A percentile compares a stretch with the other conserved stretches of the same genome.
These are phyloP conservation scores for Synchytrium microbalum DNA, from an alignment of 371 early-diverging fungal genomes.

Conservation along the genomic window DNA sequence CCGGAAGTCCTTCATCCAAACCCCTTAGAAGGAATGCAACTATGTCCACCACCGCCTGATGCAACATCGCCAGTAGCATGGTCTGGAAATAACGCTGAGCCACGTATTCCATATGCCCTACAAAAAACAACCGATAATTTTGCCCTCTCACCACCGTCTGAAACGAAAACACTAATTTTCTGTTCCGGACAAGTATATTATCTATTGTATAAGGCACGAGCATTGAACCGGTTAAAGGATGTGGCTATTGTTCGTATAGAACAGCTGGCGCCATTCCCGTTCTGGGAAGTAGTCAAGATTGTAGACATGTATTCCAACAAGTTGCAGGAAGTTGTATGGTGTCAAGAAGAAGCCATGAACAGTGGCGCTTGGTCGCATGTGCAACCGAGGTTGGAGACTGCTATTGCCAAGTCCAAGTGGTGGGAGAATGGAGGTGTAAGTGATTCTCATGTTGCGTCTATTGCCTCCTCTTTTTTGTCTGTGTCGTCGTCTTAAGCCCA, in stretches of 20 bases:
- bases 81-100: slow-evolving; percentile 46
- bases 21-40: slow-evolving; percentile 37
- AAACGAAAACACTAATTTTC: slow-evolving; percentile 81
- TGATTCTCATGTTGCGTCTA: slow-evolving; percentile 7
- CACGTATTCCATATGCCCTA: slow-evolving; percentile 39
- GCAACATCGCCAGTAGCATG: slow-evolving; percentile 12
- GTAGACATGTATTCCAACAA: slow-evolving; percentile 73
- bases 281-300: slow-evolving; percentile 74
- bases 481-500: too few relatives aligned
- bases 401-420: slow-evolving; percentile 59
- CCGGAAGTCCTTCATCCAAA: slow-evolving; percentile 78
- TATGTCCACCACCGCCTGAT: slow-evolving; percentile 9
- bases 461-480: not conserved
- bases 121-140: slow-evolving; percentile 24
- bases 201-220: slow-evolving; percentile 75
- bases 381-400: slow-evolving; percentile 75
- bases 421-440: slow-evolving; percentile 22
- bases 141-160: slow-evolving; percentile 33
- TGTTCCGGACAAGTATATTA: slow-evolving; percentile 97
- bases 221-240: slow-evolving; percentile 69
- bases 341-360: slow-evolving; percentile 94
- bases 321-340: slow-evolving; percentile 83
- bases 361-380: slow-evolving; percentile 87
- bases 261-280: slow-evolving; percentile 94
- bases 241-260: slow-evolving; percentile 91